Evolutionary conservation across 495 filamentous ascomycete species (phyloP).

Genomic region (Aspergillus egyptiacus): DNA sequence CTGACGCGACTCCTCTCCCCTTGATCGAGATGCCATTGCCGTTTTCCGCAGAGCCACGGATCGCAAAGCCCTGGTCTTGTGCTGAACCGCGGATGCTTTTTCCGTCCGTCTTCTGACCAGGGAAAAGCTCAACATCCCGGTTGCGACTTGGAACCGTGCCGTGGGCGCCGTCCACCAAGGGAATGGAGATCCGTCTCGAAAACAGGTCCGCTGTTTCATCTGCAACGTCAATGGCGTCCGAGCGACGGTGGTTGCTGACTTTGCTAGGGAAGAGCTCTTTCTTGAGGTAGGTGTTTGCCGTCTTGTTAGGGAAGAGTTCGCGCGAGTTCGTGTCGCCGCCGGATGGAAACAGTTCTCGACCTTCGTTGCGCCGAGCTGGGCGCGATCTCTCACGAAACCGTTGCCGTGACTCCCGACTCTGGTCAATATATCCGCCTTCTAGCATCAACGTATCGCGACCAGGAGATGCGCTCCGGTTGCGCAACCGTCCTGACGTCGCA

Average conservation of each 20-base stretch:
- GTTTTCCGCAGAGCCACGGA: constrained; percentile 52
- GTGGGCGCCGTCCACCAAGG: constrained; percentile 43
- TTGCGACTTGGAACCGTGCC: constrained; percentile 27
- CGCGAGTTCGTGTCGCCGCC: constrained; percentile 23
- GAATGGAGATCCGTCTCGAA: constrained; percentile 46
- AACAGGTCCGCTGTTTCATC: constrained; percentile 58
- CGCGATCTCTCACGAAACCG: constrained; percentile 43
- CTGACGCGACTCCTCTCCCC: constrained; percentile 41
- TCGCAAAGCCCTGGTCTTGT: constrained; percentile 54
- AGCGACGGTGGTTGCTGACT: constrained; percentile 56
- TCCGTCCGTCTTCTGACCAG: constrained; percentile 24
- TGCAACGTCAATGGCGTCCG: constrained; percentile 58
- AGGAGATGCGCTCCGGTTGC: constrained; percentile 70
- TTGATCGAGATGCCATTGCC: constrained; percentile 44
- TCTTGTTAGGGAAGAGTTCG: constrained; percentile 48
- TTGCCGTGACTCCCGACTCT: constrained; percentile 25
- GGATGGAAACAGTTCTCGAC: constrained; percentile 42
- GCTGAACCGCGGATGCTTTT: constrained; percentile 61
- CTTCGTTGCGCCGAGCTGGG: constrained; percentile 29
- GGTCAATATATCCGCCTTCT: constrained; percentile 46
- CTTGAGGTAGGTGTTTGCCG: constrained; percentile 39
- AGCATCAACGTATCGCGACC: constrained; percentile 56
- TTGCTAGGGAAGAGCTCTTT: constrained; percentile 69
- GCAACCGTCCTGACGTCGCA: constrained; percentile 39
- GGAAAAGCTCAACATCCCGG: constrained; percentile 39